Conservation (phyloP, 768 basidiomycete genomes). For the Vishniacozyma victoriae region DNA sequence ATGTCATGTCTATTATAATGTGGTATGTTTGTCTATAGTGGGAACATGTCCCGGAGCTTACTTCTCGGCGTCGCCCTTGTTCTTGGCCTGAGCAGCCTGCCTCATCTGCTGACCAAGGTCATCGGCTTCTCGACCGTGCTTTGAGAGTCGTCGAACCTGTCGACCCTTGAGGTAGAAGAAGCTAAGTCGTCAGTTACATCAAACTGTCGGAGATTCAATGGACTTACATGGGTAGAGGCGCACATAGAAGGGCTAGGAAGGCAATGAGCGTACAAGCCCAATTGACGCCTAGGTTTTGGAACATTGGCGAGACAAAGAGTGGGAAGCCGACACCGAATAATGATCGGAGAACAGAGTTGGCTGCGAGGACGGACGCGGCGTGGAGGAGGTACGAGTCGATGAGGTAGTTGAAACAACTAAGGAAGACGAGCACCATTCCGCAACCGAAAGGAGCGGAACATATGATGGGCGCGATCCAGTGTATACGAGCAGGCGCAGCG, state of each 20-base stretch:
- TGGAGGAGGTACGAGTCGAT: slow-evolving; percentile 62
- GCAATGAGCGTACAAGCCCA: slow-evolving; percentile 34
- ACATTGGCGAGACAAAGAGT: slow-evolving; percentile 52
- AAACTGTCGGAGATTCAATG: neutral
- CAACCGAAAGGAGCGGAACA: slow-evolving; percentile 63
- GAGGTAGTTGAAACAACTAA: slow-evolving; percentile 62
- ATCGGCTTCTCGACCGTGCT: slow-evolving; percentile 26
- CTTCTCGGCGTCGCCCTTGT: too few species aligned
- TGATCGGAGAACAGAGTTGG: slow-evolving; percentile 63
- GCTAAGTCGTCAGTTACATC: slow-evolving; percentile 1
- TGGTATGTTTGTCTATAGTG: too few species aligned
- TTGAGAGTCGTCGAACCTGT: slow-evolving; percentile 14
- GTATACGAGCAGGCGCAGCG: slow-evolving; percentile 46
- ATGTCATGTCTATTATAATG: too few species aligned
- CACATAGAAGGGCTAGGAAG: slow-evolving; percentile 27
- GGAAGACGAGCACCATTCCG: slow-evolving; percentile 61
- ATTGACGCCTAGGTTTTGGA: slow-evolving; percentile 42
- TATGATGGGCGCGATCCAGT: slow-evolving; percentile 65
- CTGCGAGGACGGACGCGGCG: slow-evolving; percentile 62
- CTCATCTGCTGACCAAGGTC: slow-evolving; percentile 19
- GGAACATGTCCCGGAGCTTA: too few species aligned
- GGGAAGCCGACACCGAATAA: slow-evolving; percentile 62
- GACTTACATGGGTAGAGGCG: slow-evolving; percentile 27
- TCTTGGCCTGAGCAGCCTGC: neutral
- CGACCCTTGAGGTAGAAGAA: slow-evolving; percentile 25